Base-by-base conservation (phyloP, 1,139 yeast genomes). In the Yueomyces sp. region DNA sequence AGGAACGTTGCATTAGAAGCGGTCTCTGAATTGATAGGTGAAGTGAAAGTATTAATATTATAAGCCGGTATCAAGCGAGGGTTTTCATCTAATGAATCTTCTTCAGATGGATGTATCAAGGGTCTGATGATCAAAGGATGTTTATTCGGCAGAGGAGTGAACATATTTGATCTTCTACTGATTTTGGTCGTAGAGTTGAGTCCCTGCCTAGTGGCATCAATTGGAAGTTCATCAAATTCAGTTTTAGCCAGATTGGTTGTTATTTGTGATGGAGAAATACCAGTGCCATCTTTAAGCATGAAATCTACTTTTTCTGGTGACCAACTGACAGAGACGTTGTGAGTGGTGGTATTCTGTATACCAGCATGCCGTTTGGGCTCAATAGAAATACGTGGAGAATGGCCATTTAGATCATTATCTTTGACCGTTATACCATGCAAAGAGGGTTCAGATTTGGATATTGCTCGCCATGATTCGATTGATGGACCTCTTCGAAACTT, bases 101-200 rank as follows among this genome's bases (percentile, higher is more conserved):
- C 4, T 36, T 36, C 25, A 19, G 37, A 19, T 36, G 12, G 27
- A 29, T 6, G 30, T 6, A 9, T 29, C 30, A 3, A 30, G 28
- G 11, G 28, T 4, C 3, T 30, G 3, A 3, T 19, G 25, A 27
- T 45, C 11, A 59, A 44, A n/a, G 62, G 61, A 43, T 58, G 60
- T 44, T 59, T 59, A 34, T 51, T 55, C 2, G 64, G 64, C 36
- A 59, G 44, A 4, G 64, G 64, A 3, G 56, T 56, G 47, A 58
- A 59, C 59, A 59, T 53, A 43, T 58, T 57, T 4, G 61, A 56
- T 39, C 60, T 52, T 39, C 61, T 47, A 11, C 35, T 11, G 6
- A 11, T 4, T 33, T 9, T 37, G 6, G 6, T 29, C 6, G 31
- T 6, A 6, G 6, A 6, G 9, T 6, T 29, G 9, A 29, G 9